Percentiles rank a stretch among this genome's conserved stretches.
Conservation (phyloP, 805 yeast genomes). For the Soucietia sequanensis region DNA sequence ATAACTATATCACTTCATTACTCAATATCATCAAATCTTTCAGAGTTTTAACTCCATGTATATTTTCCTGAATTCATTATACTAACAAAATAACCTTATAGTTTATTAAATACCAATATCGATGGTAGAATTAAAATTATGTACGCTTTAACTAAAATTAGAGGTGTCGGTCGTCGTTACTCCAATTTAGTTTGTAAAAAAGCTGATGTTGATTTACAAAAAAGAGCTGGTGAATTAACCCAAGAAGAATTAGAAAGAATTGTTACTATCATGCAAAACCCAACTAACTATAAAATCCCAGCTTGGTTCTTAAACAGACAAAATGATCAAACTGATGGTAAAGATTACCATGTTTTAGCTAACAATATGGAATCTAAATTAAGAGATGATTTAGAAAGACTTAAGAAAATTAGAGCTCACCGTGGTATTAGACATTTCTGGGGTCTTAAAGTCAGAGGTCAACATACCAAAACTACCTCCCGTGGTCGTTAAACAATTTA, state of each 20-base stretch:
- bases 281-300: slow-evolving; percentile 98
- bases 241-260: slow-evolving; percentile 99
- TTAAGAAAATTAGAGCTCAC: slow-evolving; percentile 99
- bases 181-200: slow-evolving; percentile 99
- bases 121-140: slow-evolving; percentile 99
- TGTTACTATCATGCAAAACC: slow-evolving; percentile 99
- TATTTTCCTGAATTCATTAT: too few relatives aligned
- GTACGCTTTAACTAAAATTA: slow-evolving; percentile 99
- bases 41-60: too few relatives aligned
- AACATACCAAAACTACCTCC: slow-evolving; percentile 99
- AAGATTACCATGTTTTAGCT: slow-evolving; percentile 98
- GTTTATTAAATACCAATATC: slow-evolving; percentile 99
- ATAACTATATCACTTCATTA: too few relatives aligned
- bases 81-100: slow-evolving; percentile 41
- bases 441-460: slow-evolving; percentile 99
- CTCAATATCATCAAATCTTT: too few relatives aligned
- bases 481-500: slow-evolving; percentile 60
- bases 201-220: slow-evolving; percentile 97
- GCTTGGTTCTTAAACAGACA: slow-evolving; percentile 99
- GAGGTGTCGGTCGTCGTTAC: slow-evolving; percentile 99
- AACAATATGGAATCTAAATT: slow-evolving; percentile 98
- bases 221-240: slow-evolving; percentile 99
- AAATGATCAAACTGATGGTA: slow-evolving; percentile 97
- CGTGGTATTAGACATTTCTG: slow-evolving; percentile 99
- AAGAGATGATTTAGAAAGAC: slow-evolving; percentile 99